Conservation (phyloP, 805 yeast genomes). For the Cyberlindnera bimundalis region DNA sequence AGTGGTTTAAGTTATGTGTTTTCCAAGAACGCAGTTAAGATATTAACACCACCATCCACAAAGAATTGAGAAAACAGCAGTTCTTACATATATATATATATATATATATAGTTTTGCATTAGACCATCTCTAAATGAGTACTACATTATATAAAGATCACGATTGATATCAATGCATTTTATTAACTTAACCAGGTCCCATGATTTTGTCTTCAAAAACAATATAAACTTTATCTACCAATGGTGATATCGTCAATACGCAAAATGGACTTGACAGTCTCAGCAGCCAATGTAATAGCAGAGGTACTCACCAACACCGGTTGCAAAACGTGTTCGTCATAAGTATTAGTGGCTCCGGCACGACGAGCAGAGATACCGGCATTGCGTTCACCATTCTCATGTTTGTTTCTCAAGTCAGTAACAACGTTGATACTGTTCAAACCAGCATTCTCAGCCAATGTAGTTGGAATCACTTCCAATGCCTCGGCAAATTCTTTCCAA, state of each 20-base stretch:
- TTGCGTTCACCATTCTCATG: constrained; percentile 88
- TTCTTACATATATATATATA: background rate
- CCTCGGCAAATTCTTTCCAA: constrained; percentile 65
- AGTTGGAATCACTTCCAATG: constrained; percentile 91
- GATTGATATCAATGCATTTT: background rate
- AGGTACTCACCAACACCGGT: constrained; percentile 91
- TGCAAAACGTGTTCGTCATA: constrained; percentile 93
- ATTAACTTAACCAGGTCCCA: background rate
- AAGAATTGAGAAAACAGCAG: background rate
- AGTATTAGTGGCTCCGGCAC: constrained; percentile 90
- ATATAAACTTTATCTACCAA: constrained; percentile 77
- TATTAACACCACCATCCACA: constrained; percentile 28
- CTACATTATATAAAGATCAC: background rate
- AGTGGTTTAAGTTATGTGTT: constrained; percentile 80
- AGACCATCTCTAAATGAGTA: too few species aligned
- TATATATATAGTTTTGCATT: too few species aligned
- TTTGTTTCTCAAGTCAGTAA: constrained; percentile 82
- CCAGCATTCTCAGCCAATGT: constrained; percentile 98
- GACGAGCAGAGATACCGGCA: constrained; percentile 94
- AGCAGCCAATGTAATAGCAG: constrained; percentile 91
- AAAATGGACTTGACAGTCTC: constrained; percentile 95
- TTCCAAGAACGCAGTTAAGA: constrained; percentile 64
- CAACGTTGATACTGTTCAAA: constrained; percentile 87
- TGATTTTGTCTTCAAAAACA: too few species aligned
- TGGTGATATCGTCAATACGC: constrained; percentile 95